Conservation (phyloP, 345 rosid genomes). For the Salix udensis region DNA sequence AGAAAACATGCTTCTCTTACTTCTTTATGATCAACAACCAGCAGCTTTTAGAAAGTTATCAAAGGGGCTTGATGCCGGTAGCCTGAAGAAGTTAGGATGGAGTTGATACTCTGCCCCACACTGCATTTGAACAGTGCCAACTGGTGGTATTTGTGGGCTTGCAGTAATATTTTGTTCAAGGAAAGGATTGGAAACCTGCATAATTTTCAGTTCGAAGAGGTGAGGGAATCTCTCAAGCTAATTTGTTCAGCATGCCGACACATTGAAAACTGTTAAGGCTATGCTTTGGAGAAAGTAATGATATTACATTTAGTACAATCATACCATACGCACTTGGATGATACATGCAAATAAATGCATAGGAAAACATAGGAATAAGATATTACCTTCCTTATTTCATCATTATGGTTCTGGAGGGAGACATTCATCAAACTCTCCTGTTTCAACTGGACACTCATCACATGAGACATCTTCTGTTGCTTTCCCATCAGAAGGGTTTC, state of each 20-base stretch:
- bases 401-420: slow-evolving; percentile 29
- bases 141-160: slow-evolving; percentile 20
- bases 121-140: slow-evolving; percentile 16
- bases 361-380: slow-evolving; percentile 14
- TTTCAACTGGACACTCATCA: slow-evolving; percentile 53
- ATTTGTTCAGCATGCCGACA: neutral
- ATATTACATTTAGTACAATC: neutral
- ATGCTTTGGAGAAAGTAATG: neutral
- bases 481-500: slow-evolving; percentile 78
- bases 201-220: slow-evolving; percentile 3
- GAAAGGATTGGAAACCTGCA: slow-evolving; percentile 60
- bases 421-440: slow-evolving; percentile 45
- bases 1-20: neutral
- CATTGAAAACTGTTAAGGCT: neutral
- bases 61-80: slow-evolving; percentile 64
- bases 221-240: neutral
- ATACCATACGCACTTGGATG: neutral
- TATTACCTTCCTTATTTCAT: slow-evolving; percentile 26
- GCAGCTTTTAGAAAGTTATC: slow-evolving; percentile 78
- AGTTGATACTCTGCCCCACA: slow-evolving; percentile 46
- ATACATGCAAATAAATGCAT: neutral
- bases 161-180: slow-evolving; percentile 27
- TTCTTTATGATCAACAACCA: slow-evolving; percentile 46
- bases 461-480: slow-evolving; percentile 73
- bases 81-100: slow-evolving; percentile 36